Base-by-base conservation (phyloP, 1,284 basidiomycete genomes). In the Ceratorhiza oryzae-sativae region DNA sequence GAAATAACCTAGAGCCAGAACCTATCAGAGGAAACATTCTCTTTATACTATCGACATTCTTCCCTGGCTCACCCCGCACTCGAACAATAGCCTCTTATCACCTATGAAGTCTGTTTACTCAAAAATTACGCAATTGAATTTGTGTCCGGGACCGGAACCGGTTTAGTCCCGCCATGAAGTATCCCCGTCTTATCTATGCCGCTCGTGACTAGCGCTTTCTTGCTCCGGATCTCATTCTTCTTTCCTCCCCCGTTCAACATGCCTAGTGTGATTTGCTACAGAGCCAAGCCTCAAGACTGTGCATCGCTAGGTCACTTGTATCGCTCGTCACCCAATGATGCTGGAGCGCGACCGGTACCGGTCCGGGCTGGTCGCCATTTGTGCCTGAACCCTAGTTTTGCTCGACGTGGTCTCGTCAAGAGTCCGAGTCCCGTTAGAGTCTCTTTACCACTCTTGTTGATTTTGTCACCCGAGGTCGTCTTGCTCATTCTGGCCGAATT, bases 241-340 rank as follows among this genome's bases (percentile, higher is more conserved):
- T 53, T 36, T 41, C 1, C 49, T 63, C 32, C 4, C n/a, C 51
- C 34, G 30, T 27, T 30, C 10, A 32, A 15, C 34, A 63, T 67
- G 63, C 63, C 63, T 55, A 45, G 63, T 3, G 63, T 67, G 5
- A 67, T 67, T 8, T 67, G 63, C 25, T 42, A 67, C 32, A 51
- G 63, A 67, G 36, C n/a, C 15, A 48, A n/a, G 10, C 36, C 63
- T 42, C 63, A 55, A 32, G 63, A 67, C 49, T 67, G 63, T 67
- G 49, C 51, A 13, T 30, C 36, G 1, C 36, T 67, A 8, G 63
- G 63, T 55, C 63, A 67, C 34, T 42, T 67, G 49, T 67, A 67
- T 23, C 48, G 63, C 3, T 67, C 63, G 30, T 67, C 63, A 27
- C 51, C 48, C 2, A 42, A 67, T 51, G 23, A 48, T 30, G 51